Percentiles rank a stretch among this genome's conserved stretches.
phyloP scores from a whole-genome alignment of 345 rosid genomes.

The Hirschfeldia incana region DNA sequence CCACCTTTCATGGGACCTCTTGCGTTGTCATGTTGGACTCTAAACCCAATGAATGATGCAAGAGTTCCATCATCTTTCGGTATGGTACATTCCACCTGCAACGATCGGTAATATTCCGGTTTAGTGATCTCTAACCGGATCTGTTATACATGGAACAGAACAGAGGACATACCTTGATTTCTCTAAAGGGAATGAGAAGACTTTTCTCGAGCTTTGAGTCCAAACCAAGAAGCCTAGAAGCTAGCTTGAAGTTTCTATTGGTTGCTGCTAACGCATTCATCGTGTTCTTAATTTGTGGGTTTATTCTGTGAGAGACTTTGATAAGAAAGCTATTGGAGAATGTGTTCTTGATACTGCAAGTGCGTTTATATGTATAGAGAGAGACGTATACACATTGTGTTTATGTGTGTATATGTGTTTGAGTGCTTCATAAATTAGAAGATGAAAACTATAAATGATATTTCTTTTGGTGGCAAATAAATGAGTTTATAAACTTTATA shows the following conservation, averaged over 20 bases:
- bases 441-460: background rate
- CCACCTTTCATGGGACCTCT: conserved; percentile 99
- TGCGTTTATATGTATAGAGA: conserved; percentile 2
- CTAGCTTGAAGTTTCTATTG: conserved; percentile 82
- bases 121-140: conserved; percentile 11
- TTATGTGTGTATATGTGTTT: background rate
- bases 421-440: background rate
- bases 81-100: conserved; percentile 93
- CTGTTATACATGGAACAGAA: conserved; percentile 3
- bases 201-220: conserved; percentile 85
- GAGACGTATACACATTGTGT: conserved; percentile 29
- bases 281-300: conserved; percentile 16
- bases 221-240: conserved; percentile 84
- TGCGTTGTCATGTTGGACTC: conserved; percentile 96
- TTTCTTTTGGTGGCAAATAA: background rate
- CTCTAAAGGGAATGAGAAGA: conserved; percentile 91
- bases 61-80: conserved; percentile 90
- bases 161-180: conserved; percentile 66
- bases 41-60: conserved; percentile 89
- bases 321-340: conserved; percentile 1
- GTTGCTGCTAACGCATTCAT: conserved; percentile 97
- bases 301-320: conserved; percentile 13
- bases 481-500: conserved; percentile 16
- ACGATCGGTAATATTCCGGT: conserved; percentile 4
- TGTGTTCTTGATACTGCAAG: conserved; percentile 24